Evolutionary conservation across 352 stramenopile genomes (phyloP), one percentile per base, ranked within the genome.

Genomic region (Pseudoperonospora humuli): DNA sequence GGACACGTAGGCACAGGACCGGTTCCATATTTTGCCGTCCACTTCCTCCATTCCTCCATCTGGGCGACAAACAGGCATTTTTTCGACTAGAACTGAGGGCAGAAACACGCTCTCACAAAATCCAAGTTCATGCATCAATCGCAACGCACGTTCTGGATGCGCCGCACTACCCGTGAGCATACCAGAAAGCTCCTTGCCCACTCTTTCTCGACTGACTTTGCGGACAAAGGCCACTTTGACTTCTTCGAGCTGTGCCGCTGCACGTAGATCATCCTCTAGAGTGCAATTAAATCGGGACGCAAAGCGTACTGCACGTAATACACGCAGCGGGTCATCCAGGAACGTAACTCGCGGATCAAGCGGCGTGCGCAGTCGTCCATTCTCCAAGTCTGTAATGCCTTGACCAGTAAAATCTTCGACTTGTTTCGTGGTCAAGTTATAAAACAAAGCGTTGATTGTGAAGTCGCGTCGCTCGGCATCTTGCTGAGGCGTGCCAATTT

Each of bases 401-500:
- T 32, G 27, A 8, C 59, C 45, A 8, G 96, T 99, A 45, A 91
- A 96, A 68, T 99, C 96, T 64, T 99, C 96, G 5, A 99, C 75
- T 32, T 76, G 57, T 11, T 68, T 64, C 14, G 76, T 89, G 50
- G 96, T 86, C 29, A 99, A 84, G 65, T 99, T 99, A 81, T 98
- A 99, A 61, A 98, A 99, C 1, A 99, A 57, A n/a, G 77, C 75
- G 67, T 99, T 99, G 58, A 99, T 96, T 2, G 96, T 99, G 44
- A 99, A 96, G 71, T 99, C 96, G 29, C 96, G 75, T 31, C 96
- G 53, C 39, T 85, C 56, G 10, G 85, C 86, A 46, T 96, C 86
- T 41, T 96, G 72, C 28, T 78, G 48, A 2, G 95, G 84, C 15
- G 87, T 97, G 5, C 71, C 76, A 29, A 86, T 76, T 39, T 65